Percentiles rank a stretch among this genome's conserved stretches.
Evolutionary conservation across 2,329 filamentous ascomycete genomes (phyloP).

Genomic region (Dactylella cylindrospora): DNA sequence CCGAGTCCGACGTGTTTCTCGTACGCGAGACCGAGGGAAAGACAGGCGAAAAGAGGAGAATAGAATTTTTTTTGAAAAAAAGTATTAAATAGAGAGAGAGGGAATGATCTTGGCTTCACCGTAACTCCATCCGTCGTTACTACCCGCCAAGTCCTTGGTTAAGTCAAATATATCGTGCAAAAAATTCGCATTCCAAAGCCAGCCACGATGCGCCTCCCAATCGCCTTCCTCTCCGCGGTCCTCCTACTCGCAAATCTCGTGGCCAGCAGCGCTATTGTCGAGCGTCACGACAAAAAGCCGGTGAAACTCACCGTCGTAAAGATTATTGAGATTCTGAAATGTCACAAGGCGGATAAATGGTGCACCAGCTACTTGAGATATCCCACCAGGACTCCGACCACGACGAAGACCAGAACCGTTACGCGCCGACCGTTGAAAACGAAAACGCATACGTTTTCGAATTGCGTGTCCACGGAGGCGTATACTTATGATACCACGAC

Average conservation of each 20-base stretch:
- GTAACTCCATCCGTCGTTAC: too few species aligned
- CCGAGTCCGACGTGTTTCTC: too few species aligned
- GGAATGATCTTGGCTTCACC: too few species aligned
- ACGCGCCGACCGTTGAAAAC: background rate
- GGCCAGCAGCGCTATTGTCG: background rate
- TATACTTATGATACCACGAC: slow-evolving; percentile 33
- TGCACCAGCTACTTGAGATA: slow-evolving; percentile 17
- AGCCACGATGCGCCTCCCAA: slow-evolving; percentile 16
- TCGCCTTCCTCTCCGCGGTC: background rate
- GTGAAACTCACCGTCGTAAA: slow-evolving; percentile 4
- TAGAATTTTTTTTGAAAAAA: too few species aligned
- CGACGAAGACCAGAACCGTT: background rate
- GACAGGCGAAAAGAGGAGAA: too few species aligned
- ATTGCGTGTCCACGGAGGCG: slow-evolving; percentile 12
- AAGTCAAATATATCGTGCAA: too few species aligned
- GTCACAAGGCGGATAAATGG: slow-evolving; percentile 3
- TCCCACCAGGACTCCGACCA: slow-evolving; percentile 2
- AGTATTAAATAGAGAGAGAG: too few species aligned
- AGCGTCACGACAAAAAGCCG: slow-evolving; percentile 3
- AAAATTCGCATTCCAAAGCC: too few species aligned
- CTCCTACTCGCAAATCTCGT: slow-evolving; percentile 1
- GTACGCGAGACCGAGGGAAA: too few species aligned
- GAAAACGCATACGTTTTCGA: background rate
- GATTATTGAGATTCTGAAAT: slow-evolving; percentile 19
- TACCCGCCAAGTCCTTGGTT: too few species aligned